Conservation (phyloP, 495 filamentous ascomycete species). For the Extremus antarcticus region DNA sequence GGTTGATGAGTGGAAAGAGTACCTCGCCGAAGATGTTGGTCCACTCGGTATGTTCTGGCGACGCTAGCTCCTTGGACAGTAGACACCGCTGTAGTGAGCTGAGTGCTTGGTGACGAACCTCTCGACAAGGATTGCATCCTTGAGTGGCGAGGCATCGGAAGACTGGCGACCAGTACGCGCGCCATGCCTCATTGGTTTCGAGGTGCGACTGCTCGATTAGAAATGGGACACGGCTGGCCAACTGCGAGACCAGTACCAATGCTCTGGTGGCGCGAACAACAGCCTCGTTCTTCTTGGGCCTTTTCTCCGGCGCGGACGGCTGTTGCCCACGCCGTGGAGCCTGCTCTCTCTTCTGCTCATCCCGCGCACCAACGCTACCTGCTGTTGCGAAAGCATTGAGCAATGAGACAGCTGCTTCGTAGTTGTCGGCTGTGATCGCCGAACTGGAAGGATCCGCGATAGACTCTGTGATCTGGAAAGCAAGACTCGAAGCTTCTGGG, state of each 20-base stretch:
- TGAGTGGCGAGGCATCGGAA: conserved; percentile 79
- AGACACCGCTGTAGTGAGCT: conserved; percentile 79
- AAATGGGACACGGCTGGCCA: conserved; percentile 69
- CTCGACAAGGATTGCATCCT: conserved; percentile 89
- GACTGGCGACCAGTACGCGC: conserved; percentile 94
- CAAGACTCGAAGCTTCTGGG: conserved; percentile 56
- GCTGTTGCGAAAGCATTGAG: conserved; percentile 84
- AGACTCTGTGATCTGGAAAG: conserved; percentile 71
- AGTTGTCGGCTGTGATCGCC: conserved; percentile 88
- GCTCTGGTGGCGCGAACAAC: conserved; percentile 72
- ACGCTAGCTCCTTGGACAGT: conserved; percentile 66
- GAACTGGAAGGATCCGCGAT: conserved; percentile 53
- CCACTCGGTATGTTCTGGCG: conserved; percentile 78
- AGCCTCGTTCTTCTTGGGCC: conserved; percentile 53
- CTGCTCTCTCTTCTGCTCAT: conserved; percentile 69
- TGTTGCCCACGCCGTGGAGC: conserved; percentile 27
- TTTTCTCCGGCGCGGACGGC: neutral
- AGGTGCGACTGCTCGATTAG: conserved; percentile 89
- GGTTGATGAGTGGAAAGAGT: conserved; percentile 83
- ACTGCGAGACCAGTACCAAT: conserved; percentile 63
- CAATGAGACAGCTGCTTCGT: conserved; percentile 70
- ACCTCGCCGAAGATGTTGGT: conserved; percentile 89
- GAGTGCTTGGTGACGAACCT: conserved; percentile 81
- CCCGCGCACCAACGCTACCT: conserved; percentile 64
- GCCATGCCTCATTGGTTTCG: conserved; percentile 69